Conservation (phyloP, 176 grass and related monocot genomes). For the Carex cristatella region DNA sequence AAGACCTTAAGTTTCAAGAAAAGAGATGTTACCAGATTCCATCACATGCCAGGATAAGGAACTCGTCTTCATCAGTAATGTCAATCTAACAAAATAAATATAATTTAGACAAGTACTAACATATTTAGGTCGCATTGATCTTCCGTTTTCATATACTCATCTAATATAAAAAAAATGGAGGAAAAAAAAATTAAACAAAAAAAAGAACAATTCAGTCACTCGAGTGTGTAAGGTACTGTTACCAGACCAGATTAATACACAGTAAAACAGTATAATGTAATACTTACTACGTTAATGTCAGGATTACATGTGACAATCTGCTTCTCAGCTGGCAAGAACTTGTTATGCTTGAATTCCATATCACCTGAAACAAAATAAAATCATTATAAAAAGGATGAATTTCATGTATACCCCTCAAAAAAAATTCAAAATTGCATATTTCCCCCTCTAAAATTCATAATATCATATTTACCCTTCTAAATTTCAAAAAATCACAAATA, state of each 20-base stretch:
- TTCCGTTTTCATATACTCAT: background rate
- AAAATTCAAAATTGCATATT: too few relatives aligned
- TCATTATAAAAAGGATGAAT: background rate
- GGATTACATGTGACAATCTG: slow-evolving; percentile 88
- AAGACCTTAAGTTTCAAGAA: slow-evolving; percentile 8
- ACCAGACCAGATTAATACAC: background rate
- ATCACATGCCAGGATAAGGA: slow-evolving; percentile 81
- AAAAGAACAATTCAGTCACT: background rate
- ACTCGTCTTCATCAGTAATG: slow-evolving; percentile 73
- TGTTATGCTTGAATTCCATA: slow-evolving; percentile 97
- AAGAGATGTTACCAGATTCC: slow-evolving; percentile 67
- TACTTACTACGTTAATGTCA: slow-evolving; percentile 79
- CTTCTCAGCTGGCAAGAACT: slow-evolving; percentile 74
- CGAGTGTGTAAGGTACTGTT: background rate
- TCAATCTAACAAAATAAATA: slow-evolving; percentile 50
- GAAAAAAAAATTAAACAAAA: background rate
- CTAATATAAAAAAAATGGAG: slow-evolving; percentile 7
- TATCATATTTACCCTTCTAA: too few relatives aligned
- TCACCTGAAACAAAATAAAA: slow-evolving; percentile 48
- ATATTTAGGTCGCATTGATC: background rate
- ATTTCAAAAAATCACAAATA: too few relatives aligned
- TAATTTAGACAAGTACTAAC: slow-evolving; percentile 3
- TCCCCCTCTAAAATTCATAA: too few relatives aligned
- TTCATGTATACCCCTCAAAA: too few relatives aligned
- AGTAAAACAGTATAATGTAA: slow-evolving; percentile 7